Percentiles rank a stretch among this genome's conserved stretches.
These are phyloP conservation scores for Teunomyces atbi DNA, from an alignment of 805 yeast species.

Conservation along the genomic window DNA sequence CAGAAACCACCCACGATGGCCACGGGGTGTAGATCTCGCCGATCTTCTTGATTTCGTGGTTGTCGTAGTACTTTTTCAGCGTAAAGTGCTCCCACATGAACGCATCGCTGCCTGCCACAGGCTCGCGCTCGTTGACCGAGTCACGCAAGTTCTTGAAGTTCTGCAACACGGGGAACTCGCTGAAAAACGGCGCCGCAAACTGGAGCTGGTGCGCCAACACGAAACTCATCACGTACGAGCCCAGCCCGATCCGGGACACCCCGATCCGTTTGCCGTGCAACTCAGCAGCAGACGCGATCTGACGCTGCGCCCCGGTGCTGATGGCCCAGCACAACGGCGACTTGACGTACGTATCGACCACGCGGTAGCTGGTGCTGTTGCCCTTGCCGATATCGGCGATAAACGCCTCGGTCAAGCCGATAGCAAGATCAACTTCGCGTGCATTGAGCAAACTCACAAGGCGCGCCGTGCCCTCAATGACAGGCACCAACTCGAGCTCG, in stretches of 20 bases:
- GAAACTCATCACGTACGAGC: slow-evolving; percentile 87
- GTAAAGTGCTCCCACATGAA: slow-evolving; percentile 98
- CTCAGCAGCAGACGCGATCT: slow-evolving; percentile 53
- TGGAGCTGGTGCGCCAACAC: slow-evolving; percentile 66
- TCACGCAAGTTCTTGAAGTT: slow-evolving; percentile 76
- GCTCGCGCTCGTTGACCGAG: slow-evolving; percentile 60
- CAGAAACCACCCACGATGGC: slow-evolving; percentile 90
- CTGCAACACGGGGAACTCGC: slow-evolving; percentile 55
- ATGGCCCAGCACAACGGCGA: slow-evolving; percentile 91
- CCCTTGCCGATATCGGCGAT: slow-evolving; percentile 80
- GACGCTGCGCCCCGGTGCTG: slow-evolving; percentile 67
- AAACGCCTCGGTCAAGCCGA: slow-evolving; percentile 91
- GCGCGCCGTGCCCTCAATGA: slow-evolving; percentile 86
- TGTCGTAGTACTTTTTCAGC: slow-evolving; percentile 79
- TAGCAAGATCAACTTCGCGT: slow-evolving; percentile 69
- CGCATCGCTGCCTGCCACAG: slow-evolving; percentile 58
- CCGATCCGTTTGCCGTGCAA: slow-evolving; percentile 67
- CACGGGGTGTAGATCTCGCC: slow-evolving; percentile 94
- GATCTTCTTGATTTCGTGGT: slow-evolving; percentile 71
- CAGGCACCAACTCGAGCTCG: slow-evolving; percentile 62
- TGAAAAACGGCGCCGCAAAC: slow-evolving; percentile 52
- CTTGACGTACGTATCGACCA: slow-evolving; percentile 79
- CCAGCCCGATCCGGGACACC: slow-evolving; percentile 85
- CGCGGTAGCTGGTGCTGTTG: slow-evolving; percentile 51
- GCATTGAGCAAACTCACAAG: slow-evolving; percentile 69